Conservation (phyloP, 805 yeast genomes). For the Cyberlindnera mycetangii region DNA sequence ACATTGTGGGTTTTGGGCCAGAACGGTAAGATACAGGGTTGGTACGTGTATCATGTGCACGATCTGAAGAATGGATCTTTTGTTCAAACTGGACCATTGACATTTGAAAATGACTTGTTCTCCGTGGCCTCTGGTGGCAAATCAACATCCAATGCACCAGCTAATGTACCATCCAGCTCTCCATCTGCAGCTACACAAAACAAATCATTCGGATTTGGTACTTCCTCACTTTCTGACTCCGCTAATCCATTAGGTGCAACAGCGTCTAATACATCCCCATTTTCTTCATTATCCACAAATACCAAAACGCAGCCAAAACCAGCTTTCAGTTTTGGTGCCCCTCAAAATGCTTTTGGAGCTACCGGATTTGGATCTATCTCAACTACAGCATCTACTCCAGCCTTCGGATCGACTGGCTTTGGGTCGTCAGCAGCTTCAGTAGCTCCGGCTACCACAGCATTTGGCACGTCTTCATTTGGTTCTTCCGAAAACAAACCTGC, state of each 20-base stretch:
- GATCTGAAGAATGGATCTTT: slow-evolving; percentile 42
- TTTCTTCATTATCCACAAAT: neutral
- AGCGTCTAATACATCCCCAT: neutral
- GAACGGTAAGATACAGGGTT: slow-evolving; percentile 57
- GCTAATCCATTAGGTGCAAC: neutral
- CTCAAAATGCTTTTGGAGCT: slow-evolving; percentile 5
- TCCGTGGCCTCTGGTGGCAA: neutral
- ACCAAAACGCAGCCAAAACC: neutral
- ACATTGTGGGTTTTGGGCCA: slow-evolving; percentile 59
- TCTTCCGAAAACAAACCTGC: slow-evolving; percentile 3
- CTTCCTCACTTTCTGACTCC: neutral
- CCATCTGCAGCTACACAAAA: slow-evolving; percentile 14
- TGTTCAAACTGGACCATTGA: slow-evolving; percentile 23
- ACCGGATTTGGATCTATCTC: slow-evolving; percentile 4
- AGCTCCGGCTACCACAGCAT: slow-evolving; percentile 4
- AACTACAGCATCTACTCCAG: slow-evolving; percentile 1
- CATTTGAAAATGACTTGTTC: slow-evolving; percentile 11
- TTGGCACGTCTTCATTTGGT: slow-evolving; percentile 22
- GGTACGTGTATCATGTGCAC: slow-evolving; percentile 60
- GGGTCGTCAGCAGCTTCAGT: neutral
- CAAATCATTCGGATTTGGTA: slow-evolving; percentile 8
- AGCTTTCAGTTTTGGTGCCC: neutral
- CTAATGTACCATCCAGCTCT: neutral
- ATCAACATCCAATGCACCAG: neutral
- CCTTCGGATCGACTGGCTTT: slow-evolving; percentile 9